Evolutionary conservation across 805 yeast species (phyloP), one percentile per base, ranked within the genome.

Genomic region (Candida gorgasii): DNA sequence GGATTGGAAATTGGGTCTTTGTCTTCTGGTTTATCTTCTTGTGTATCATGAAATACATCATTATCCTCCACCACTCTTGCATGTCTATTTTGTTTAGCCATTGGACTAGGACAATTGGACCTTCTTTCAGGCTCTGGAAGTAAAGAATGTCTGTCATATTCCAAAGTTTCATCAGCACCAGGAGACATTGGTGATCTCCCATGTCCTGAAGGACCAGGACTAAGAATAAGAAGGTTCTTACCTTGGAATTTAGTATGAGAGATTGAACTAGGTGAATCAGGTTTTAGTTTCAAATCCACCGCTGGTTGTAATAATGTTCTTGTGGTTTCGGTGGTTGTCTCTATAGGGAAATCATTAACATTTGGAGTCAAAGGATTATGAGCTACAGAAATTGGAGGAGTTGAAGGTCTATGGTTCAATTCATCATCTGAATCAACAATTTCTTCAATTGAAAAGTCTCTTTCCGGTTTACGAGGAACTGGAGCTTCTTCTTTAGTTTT

Each of bases 61-160:
- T 55, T 59, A 2, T 69, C 62, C 45, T 70, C 76, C 3, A 70
- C 65, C 7, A 70, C 73, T 20, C 75, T 58, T 2, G 76, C 76
- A 48, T 70, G 76, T 39, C 76, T 57, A 42, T 70, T 70, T 5
- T 59, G 69, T 47, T 55, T 64, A 1, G 74, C 76, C 55, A 65
- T 55, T 5, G 76, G 76, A 20, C 73, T 66, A 6, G 69, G 54
- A 18, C 65, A 58, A 9, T 53, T 55, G 1, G 68, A 57, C 35
- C 72, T 54, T 8, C 31, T 33, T 3, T 43, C 47, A 7, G 18
- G 36, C 5, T 42, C 49, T 16, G 41, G 43, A 11, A 37, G 18
- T 9, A 42, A 22, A 2, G 33, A 20, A 24, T 35, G 36, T 26
- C 36, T 41, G n/a, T 43, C 47, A 27, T 20, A 18, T 24, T 14